Evolutionary conservation across 148 eudicot species (phyloP).

Genomic region (Linanthus parryae): DNA sequence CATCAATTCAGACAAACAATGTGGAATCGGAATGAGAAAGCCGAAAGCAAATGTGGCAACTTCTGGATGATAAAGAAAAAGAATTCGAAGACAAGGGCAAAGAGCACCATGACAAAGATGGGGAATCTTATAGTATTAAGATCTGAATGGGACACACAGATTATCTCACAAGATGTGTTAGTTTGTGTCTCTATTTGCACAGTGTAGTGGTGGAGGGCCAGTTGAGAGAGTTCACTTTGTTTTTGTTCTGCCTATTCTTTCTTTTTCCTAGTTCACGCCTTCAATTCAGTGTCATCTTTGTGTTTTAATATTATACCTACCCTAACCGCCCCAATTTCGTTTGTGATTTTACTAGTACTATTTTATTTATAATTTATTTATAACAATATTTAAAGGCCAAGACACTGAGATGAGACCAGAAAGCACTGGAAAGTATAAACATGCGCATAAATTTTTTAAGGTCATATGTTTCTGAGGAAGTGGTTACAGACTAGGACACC

Average conservation of each 20-base stretch:
- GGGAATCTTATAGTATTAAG: conserved; percentile 14
- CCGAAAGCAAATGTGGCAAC: too few species aligned
- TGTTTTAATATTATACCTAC: conserved; percentile 1
- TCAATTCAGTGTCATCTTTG: not conserved
- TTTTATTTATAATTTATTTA: too few species aligned
- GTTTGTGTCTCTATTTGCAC: not conserved
- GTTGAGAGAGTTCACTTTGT: conserved; percentile 1
- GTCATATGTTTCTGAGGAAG: not conserved
- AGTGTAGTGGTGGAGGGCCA: not conserved
- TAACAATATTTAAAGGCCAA: too few species aligned
- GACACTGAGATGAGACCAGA: too few species aligned
- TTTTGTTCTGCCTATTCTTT: not conserved
- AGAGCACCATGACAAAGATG: conserved; percentile 14
- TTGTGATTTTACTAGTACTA: conserved; percentile 12
- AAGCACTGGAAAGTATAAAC: too few species aligned
- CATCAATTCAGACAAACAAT: too few species aligned
- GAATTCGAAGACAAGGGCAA: conserved; percentile 16
- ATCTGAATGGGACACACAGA: not conserved
- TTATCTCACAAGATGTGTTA: not conserved
- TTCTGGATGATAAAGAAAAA: too few species aligned
- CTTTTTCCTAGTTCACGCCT: conserved; percentile 2
- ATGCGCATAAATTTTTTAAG: not conserved
- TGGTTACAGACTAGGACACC: too few species aligned
- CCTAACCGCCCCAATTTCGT: conserved; percentile 3
- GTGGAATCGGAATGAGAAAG: too few species aligned